Evolutionary conservation across 305 asterid genomes (phyloP), one percentile per base, ranked within the genome.

Genomic region (Andrographis paniculata): DNA sequence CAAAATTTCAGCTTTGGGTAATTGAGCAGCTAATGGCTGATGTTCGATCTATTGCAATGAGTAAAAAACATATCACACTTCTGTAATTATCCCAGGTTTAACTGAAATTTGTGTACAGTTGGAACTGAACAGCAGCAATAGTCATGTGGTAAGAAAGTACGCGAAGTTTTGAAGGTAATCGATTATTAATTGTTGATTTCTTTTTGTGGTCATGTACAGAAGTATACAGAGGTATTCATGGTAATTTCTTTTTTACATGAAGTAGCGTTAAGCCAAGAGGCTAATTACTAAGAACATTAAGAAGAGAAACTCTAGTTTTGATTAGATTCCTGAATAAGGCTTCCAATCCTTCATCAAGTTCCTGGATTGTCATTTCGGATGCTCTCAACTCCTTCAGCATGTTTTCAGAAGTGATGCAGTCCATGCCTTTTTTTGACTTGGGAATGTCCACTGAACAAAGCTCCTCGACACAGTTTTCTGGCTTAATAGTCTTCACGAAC

Each of bases 391-490:
- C 17, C 42, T 37, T n/a, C 42, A 10, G 3, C 27, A 27, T 15
- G 33, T 18, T 24, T 41, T 60, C 6, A 9, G 3, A n/a, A 37
- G 42, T 37, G 0, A 3, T 17, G 40, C 27, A 28, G 56, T 13
- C 39, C 33, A 48, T 52, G 20, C 27, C 48, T 27, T 48, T 58
- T 40, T 20, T 7, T 14, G 53, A 46, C 23, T 56, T 59, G 23
- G 56, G 42, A 40, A 13, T 38, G 12, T 39, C 56, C 35, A 57
- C 14, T 8, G 31, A 23, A 20, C 30, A 21, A 56, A 63, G 56
- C 17, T 48, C 64, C n/a, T 21, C 54, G 11, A 45, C 52, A 14
- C 30, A 16, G 19, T 43, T 51, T 10, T 53, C 52, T 18, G 22
- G 40, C 14, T 63, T 20, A 3, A 52, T 57, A 17, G 14, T 33